Evolutionary conservation across 2,329 filamentous ascomycete species (phyloP), one percentile per base, ranked within the genome.

Genomic region (Stromatinia cepivora): DNA sequence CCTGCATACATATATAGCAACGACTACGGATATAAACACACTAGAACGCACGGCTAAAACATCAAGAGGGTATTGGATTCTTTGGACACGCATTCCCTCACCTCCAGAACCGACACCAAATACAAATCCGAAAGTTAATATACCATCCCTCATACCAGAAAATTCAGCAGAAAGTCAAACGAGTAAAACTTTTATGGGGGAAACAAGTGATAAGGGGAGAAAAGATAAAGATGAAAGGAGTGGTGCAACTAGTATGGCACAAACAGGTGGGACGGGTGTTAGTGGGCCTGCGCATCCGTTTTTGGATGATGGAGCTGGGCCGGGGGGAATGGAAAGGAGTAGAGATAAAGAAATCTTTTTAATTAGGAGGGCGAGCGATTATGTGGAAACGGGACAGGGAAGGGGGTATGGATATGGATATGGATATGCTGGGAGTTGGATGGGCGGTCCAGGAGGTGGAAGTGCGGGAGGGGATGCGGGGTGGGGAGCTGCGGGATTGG

Each of bases 1-100:
- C 15, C 81, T 91, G 39, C 86, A 85, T 73, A 83, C 87, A 11
- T 85, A 86, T 73, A 79, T 80, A 25, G 77, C 81, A 17, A 77
- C 81, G 11, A 80, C 83, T 7, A 78, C 76, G 2, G 78, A 81
- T 48, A 72, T 74, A 22, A 78, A 79, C 5, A 85, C 87, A 70
- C 77, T 86, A 4, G 88, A 91, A 77, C 82, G 86, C 28, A 90
- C 87, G 1, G 86, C 85, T 74, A 90, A 90, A 81, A 90, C 88
- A 5, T 87, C 81, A 58, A 84, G 88, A 46, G 88, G 88, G 0
- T 91, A 88, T 87, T 91, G 89, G 88, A 82, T 91, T 42, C 87
- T 90, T 36, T 91, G 88, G 88, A 88, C 84, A 61, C 82, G 87
- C 34, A 80, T 89, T 31, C 75, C 84, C 8, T 31, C 66, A 13